Base-by-base conservation (phyloP, 306 rosid species). In the Quercus berberidifolia region DNA sequence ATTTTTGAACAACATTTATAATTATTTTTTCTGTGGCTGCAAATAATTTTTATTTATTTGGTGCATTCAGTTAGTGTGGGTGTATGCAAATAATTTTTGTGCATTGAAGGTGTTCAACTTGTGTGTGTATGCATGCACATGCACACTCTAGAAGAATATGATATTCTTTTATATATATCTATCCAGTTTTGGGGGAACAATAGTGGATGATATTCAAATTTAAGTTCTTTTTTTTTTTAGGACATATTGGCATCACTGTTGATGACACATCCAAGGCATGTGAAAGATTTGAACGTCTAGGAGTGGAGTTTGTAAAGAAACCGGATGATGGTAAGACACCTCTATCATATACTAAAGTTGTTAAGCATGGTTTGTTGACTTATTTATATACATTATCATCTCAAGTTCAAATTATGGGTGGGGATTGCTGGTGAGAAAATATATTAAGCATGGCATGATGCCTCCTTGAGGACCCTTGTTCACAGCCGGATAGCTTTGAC, bases 211-310 rank as follows among this genome's bases (percentile, higher is more conserved):
- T 23, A 20, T 59, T 11, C 65, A 59, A 21, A 59, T 20, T 59
- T 23, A 21, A 59, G 3, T 21, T 21, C 31, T n/a, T 67, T 1
- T 35, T 49, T 49, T 56, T 70, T 31, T 63, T 55, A 95, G 98
- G 99, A 69, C 99, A 95, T 77, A 95, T 95, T 82, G 98, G 99
- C 74, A 74, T 93, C 77, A 93, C 99, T 11, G 98, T 95, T 81
- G 96, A 95, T 83, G 99, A 95, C 87, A 93, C 98, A 46, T 60
- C 75, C 80, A 91, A 93, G 92, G 97, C 97, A 54, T 91, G 97
- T 80, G 98, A 95, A 86, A 89, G 99, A 86, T 93, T 93, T 86
- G 94, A 90, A 90, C 77, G 84, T 58, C 84, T 93, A 25, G 98
- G 99, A 58, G 89, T 95, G 72, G 92, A 95, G 86, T 95, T 95